Base-by-base conservation (phyloP, 2,329 filamentous ascomycete genomes). In the Rhynchosporium graminicola region DNA sequence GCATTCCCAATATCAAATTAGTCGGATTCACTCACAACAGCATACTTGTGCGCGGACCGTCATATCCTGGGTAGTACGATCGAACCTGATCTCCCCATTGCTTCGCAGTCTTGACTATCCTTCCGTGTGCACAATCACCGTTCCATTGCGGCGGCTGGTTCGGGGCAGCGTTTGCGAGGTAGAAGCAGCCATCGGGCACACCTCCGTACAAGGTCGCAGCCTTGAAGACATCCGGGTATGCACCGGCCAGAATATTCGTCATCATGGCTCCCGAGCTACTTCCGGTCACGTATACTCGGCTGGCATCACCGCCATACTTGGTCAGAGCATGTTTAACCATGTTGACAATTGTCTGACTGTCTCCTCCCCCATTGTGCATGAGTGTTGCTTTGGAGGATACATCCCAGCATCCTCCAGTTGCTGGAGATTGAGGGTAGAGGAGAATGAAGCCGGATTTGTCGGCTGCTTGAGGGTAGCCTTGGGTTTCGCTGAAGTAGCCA, bases 391-490 rank as follows among this genome's bases (percentile, higher is more conserved):
- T 75, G 29, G 79, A 82, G 9, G 80, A 80, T 0, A 87, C 84
- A 65, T 87, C 85, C 83, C 83, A 87, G 75, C 84, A 87, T 66
- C 73, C 74, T 6, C 76, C 83, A 20, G 72, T 72, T 67, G 83
- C 80, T 0, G 81, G 80, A 1, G 79, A 80, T 65, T 80, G 77
- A 1, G 83, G 83, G 72, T 84, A 87, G 70, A 87, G 83, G 63
- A 83, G 79, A 57, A 88, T 85, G 73, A 83, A 86, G 33, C 83
- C 84, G 59, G 84, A 77, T 50, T 76, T 69, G 64, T 82, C 80
- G 4, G 85, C 82, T 13, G 84, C 75, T 1, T 76, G 75, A 28
- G 81, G 80, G 72, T 83, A 87, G 9, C 81, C 63, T 43, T 43
- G 40, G 20, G 74, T 72, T 20, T 62, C 66, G 0, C 67, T 57